phyloP scores from a whole-genome alignment of 192 early-diverging fungal genomes.

The Endogone sp. region DNA sequence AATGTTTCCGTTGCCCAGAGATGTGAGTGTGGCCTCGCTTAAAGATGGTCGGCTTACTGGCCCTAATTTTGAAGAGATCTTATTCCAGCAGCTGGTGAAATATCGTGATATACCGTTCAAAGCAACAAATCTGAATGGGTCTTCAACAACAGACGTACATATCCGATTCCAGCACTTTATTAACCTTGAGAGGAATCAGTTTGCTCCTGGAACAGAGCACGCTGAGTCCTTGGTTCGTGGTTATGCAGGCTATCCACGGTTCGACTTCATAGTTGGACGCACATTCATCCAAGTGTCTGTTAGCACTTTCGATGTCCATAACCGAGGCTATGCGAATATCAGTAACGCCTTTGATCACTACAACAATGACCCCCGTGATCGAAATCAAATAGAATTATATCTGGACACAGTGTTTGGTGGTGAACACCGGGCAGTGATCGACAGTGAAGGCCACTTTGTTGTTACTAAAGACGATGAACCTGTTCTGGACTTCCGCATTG shows the following conservation, averaged over 20 bases:
- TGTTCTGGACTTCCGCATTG: conserved; percentile 4
- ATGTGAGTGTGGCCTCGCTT: not conserved
- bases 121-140: conserved; percentile 26
- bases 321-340: conserved; percentile 12
- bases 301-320: conserved; percentile 25
- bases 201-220: conserved; percentile 20
- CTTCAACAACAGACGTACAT: not conserved
- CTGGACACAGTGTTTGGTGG: not conserved
- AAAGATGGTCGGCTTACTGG: conserved; percentile 6
- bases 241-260: conserved; percentile 24
- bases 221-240: conserved; percentile 17
- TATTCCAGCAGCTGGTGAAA: conserved; percentile 19
- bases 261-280: conserved; percentile 29
- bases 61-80: conserved; percentile 19
- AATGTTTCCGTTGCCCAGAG: not conserved
- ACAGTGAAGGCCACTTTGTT: not conserved
- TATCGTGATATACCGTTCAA: conserved; percentile 13
- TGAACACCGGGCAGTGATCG: not conserved
- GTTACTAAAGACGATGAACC: not conserved
- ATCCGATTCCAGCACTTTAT: not conserved
- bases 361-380: not conserved
- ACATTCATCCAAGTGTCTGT: conserved; percentile 28
- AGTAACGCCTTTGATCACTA: conserved; percentile 15
- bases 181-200: not conserved
- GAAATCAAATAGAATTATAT: not conserved